phyloP scores from a whole-genome alignment of 768 basidiomycete genomes.

The Tylopilus rubrobrunneus region DNA sequence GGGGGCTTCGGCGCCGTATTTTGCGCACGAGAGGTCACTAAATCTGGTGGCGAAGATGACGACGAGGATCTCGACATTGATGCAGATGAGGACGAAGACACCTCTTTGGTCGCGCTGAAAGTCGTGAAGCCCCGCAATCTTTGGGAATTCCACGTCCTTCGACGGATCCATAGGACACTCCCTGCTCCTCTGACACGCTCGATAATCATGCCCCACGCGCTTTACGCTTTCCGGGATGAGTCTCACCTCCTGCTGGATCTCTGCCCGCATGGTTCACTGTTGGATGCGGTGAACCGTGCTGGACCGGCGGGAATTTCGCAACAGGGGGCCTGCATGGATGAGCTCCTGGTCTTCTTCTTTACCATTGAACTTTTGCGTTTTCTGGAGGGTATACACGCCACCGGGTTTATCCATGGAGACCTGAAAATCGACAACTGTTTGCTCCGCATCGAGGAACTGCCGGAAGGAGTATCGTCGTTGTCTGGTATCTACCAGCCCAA shows the following conservation, averaged over 20 bases:
- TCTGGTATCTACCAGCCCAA: slow-evolving; percentile 68
- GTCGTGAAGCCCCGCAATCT: slow-evolving; percentile 83
- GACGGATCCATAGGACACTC: slow-evolving; percentile 70
- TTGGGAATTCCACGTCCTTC: slow-evolving; percentile 91
- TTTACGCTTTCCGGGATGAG: slow-evolving; percentile 87
- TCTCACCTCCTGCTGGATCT: slow-evolving; percentile 85
- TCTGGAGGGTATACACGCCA: slow-evolving; percentile 74
- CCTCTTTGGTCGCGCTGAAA: slow-evolving; percentile 78
- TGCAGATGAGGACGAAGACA: slow-evolving; percentile 51
- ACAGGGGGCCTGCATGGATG: slow-evolving; percentile 80
- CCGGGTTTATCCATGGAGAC: slow-evolving; percentile 94
- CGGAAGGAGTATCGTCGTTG: slow-evolving; percentile 68
- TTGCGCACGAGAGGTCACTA: slow-evolving; percentile 56
- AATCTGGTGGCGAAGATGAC: slow-evolving; percentile 39
- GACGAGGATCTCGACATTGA: slow-evolving; percentile 44
- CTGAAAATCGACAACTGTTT: slow-evolving; percentile 99
- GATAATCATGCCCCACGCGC: slow-evolving; percentile 69
- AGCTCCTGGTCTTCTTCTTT: slow-evolving; percentile 94
- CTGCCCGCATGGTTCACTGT: slow-evolving; percentile 87
- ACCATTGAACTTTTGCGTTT: slow-evolving; percentile 82
- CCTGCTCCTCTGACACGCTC: slow-evolving; percentile 55
- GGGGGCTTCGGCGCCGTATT: slow-evolving; percentile 98
- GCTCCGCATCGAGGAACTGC: slow-evolving; percentile 83
- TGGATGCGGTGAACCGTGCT: slow-evolving; percentile 89
- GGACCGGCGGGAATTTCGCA: slow-evolving; percentile 70